phyloP scores from a whole-genome alignment of 345 rosid genomes.

The Acer saccharum region DNA sequence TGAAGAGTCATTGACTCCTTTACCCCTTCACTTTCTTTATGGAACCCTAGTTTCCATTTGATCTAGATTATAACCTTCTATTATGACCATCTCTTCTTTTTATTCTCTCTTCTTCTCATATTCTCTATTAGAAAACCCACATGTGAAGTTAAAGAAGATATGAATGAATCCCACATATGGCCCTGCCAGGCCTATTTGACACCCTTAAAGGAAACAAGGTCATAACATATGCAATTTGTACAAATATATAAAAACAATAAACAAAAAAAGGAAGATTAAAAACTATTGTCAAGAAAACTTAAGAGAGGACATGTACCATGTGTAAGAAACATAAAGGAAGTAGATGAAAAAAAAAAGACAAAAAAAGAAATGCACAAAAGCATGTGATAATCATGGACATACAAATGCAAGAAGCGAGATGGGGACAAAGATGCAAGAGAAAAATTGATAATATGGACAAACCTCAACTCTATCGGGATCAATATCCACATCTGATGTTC shows the following conservation, averaged over 20 bases:
- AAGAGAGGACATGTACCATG: neutral
- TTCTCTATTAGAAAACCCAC: too few relatives aligned
- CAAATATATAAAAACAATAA: neutral
- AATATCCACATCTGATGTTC: slow-evolving; percentile 52
- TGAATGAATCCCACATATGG: too few relatives aligned
- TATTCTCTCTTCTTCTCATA: too few relatives aligned
- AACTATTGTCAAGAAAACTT: neutral
- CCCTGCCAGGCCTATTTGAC: too few relatives aligned
- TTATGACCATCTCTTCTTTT: too few relatives aligned
- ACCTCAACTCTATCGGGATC: slow-evolving; percentile 93
- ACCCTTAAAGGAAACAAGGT: too few relatives aligned
- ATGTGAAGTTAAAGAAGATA: too few relatives aligned
- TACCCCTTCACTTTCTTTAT: too few relatives aligned
- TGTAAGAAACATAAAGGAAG: neutral
- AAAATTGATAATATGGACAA: slow-evolving; percentile 14
- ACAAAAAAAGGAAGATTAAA: neutral
- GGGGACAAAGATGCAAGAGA: slow-evolving; percentile 1
- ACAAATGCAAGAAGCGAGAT: neutral
- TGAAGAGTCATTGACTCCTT: too few relatives aligned
- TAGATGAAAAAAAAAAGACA: neutral
- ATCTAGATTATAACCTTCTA: too few relatives aligned
- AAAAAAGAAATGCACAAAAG: neutral
- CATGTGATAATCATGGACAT: neutral
- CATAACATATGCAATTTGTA: too few relatives aligned
- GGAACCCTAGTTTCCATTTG: too few relatives aligned